A percentile compares a stretch with the other conserved stretches of the same genome.
These are phyloP conservation scores for Primulina eburnea DNA, from an alignment of 257 asterid species.

Conservation along the genomic window DNA sequence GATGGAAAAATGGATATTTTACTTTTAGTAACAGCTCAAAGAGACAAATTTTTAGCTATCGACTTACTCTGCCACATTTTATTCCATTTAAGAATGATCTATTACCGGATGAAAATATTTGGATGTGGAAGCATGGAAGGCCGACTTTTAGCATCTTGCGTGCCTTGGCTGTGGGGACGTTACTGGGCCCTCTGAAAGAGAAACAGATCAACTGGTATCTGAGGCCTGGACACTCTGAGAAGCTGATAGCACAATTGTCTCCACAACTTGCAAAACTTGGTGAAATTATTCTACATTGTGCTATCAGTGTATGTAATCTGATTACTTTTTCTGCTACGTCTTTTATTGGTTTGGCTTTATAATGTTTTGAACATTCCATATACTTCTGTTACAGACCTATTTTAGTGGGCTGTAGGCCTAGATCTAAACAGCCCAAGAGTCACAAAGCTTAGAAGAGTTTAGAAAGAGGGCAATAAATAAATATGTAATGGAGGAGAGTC, in stretches of 20 bases:
- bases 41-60: conserved; percentile 15
- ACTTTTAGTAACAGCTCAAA: conserved; percentile 13
- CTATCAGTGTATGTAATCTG: conserved; percentile 63
- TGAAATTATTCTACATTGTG: conserved; percentile 38
- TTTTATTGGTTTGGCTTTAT: not conserved
- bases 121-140: conserved; percentile 88
- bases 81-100: conserved; percentile 70
- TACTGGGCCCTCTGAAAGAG: conserved; percentile 65
- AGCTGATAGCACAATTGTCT: conserved; percentile 59
- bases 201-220: conserved; percentile 77
- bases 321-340: not conserved
- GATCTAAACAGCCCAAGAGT: too few species aligned
- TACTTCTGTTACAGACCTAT: too few species aligned
- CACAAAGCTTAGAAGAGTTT: too few species aligned
- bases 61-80: conserved; percentile 32
- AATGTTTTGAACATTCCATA: not conserved
- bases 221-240: conserved; percentile 62
- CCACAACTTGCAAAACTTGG: conserved; percentile 38
- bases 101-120: conserved; percentile 70
- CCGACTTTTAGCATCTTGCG: conserved; percentile 68
- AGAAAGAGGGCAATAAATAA: too few species aligned
- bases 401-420: too few species aligned
- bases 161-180: conserved; percentile 55
- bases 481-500: too few species aligned
- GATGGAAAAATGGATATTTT: not conserved